A percentile compares a stretch with the other conserved stretches of the same genome.
Conservation (phyloP, 768 basidiomycete genomes). For the Trametes meyenii region DNA sequence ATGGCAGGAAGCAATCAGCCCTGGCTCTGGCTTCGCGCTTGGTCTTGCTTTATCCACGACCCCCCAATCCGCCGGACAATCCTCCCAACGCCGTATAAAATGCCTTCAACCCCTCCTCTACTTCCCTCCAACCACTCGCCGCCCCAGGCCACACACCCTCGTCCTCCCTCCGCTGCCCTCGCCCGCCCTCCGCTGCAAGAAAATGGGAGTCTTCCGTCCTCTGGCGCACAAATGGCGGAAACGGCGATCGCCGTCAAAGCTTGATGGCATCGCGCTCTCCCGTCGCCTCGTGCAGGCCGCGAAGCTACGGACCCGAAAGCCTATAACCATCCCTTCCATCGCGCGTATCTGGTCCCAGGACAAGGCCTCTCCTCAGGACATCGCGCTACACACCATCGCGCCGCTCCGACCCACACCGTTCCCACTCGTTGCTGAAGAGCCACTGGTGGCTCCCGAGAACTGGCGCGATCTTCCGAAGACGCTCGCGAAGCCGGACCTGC, state of each 20-base stretch:
- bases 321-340: background rate
- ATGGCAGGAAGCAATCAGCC: conserved; percentile 23
- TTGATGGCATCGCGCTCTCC: conserved; percentile 1
- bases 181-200: background rate
- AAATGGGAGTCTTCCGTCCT: background rate
- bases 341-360: conserved; percentile 1
- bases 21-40: conserved; percentile 1
- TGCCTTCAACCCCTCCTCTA: background rate
- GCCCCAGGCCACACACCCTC: background rate
- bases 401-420: background rate
- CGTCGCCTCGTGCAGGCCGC: conserved; percentile 11
- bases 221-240: background rate
- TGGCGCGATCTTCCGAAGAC: conserved; percentile 3
- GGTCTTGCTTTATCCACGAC: conserved; percentile 9
- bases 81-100: conserved; percentile 11
- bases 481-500: conserved; percentile 4
- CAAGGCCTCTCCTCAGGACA: background rate
- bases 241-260: background rate
- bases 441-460: conserved; percentile 1
- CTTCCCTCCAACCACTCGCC: conserved; percentile 1
- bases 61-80: conserved; percentile 12
- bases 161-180: background rate
- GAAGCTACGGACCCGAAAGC: conserved; percentile 7
- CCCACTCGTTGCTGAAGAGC: background rate
- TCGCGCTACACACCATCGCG: background rate